Percentiles rank a stretch among this genome's conserved stretches.
These are phyloP conservation scores for Phytophthora pseudosyringae DNA, from an alignment of 352 stramenopile species.

Conservation along the genomic window DNA sequence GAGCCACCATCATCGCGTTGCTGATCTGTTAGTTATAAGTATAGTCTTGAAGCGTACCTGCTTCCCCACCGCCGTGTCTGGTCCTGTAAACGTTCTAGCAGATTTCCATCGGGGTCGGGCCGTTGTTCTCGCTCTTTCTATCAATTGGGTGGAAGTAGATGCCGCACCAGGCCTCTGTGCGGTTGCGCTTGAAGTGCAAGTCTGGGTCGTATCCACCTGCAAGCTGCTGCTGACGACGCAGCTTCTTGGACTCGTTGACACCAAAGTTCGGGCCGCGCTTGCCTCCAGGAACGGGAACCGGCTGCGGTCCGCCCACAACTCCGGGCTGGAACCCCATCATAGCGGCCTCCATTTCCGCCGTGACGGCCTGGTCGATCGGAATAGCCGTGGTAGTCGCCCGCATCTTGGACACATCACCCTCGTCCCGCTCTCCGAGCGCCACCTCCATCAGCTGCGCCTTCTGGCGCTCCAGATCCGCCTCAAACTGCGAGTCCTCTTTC, in stretches of 20 bases:
- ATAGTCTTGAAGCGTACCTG: constrained; percentile 15
- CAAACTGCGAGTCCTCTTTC: constrained; percentile 81
- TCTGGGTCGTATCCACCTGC: constrained; percentile 83
- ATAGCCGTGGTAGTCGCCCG: constrained; percentile 81
- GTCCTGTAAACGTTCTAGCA: constrained; percentile 31
- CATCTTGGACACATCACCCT: constrained; percentile 76
- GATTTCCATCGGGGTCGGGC: constrained; percentile 58
- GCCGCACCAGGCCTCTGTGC: constrained; percentile 77
- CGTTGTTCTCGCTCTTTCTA: constrained; percentile 29
- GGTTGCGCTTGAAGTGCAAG: constrained; percentile 81
- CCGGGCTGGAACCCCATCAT: constrained; percentile 91
- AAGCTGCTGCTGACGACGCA: constrained; percentile 80
- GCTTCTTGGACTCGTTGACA: constrained; percentile 81
- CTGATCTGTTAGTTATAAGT: constrained; percentile 25
- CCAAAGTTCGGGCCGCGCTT: constrained; percentile 82
- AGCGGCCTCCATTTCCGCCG: constrained; percentile 86
- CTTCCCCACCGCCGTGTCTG: neutral
- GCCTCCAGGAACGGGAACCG: constrained; percentile 75
- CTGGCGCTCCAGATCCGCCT: constrained; percentile 80
- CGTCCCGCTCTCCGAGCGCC: constrained; percentile 81
- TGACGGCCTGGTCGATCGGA: constrained; percentile 88
- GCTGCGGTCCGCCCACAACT: constrained; percentile 74
- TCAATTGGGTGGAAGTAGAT: constrained; percentile 75
- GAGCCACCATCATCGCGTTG: neutral
- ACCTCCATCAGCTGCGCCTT: constrained; percentile 89